Conservation (phyloP, 2,329 filamentous ascomycete species). For the Aspergillus melleus region DNA sequence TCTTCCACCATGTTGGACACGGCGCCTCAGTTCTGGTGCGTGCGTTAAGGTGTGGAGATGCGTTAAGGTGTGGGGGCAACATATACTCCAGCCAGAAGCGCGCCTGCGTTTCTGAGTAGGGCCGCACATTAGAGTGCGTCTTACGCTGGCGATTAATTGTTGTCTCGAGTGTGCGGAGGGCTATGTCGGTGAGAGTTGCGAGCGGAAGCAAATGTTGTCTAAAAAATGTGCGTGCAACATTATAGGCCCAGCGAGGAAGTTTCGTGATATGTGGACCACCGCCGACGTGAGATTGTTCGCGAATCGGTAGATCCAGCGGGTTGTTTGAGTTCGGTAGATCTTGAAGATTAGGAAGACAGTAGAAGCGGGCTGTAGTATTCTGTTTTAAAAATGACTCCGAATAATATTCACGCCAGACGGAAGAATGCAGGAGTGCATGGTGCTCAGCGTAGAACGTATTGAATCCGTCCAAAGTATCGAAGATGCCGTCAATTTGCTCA, state of each 20-base stretch:
- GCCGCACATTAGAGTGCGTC: slow-evolving; percentile 11
- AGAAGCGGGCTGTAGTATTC: slow-evolving; percentile 21
- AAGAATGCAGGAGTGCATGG: slow-evolving; percentile 16
- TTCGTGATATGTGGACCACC: slow-evolving; percentile 14
- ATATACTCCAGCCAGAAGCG: slow-evolving; percentile 23
- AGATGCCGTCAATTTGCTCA: slow-evolving; percentile 11
- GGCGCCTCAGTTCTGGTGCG: slow-evolving; percentile 1
- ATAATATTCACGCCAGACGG: slow-evolving; percentile 14
- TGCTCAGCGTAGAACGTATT: slow-evolving; percentile 17
- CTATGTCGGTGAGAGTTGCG: slow-evolving; percentile 16
- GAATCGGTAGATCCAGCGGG: slow-evolving; percentile 12
- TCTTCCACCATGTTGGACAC: slow-evolving; percentile 11
- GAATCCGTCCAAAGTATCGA: slow-evolving; percentile 17
- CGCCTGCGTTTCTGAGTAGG: slow-evolving; percentile 21
- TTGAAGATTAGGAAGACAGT: slow-evolving; percentile 22
- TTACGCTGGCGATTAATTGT: slow-evolving; percentile 17
- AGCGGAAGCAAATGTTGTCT: slow-evolving; percentile 16
- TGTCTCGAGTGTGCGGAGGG: slow-evolving; percentile 19
- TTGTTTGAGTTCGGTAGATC: slow-evolving; percentile 21
- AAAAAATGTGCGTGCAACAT: slow-evolving; percentile 9
- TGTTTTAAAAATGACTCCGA: slow-evolving; percentile 16
- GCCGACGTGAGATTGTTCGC: slow-evolving; percentile 5
- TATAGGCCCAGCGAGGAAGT: slow-evolving; percentile 23
- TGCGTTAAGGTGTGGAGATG: not conserved
- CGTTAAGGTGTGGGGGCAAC: slow-evolving; percentile 1